Evolutionary conservation across 164 flowering plant genomes (phyloP), one percentile per base, ranked within the genome.

Genomic region (Piper longum): DNA sequence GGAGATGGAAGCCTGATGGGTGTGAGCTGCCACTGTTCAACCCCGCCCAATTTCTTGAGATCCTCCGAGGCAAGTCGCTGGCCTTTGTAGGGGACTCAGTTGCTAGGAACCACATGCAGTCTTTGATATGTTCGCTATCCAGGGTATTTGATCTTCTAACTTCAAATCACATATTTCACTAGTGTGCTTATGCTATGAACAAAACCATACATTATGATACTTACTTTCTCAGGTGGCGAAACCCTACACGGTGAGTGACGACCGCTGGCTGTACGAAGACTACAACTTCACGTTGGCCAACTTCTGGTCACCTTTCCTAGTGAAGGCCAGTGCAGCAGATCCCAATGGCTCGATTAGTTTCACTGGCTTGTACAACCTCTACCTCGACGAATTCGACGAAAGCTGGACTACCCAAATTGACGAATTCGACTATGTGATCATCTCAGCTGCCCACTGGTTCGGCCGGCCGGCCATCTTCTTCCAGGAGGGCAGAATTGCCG

Each of bases 81-180:
- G 91, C 85, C 2, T 85, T 88, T 72, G 85, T 88, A 7, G 91
- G 96, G 1, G 96, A 88, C 60, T 88, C 96, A 51, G 84, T 88
- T 6, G 84, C 67, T 0, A 80, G 96, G 61, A 88, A 88, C 75
- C 96, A 88, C 62, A 83, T 85, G 86, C 88, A 85, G 76, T 88
- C 96, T 41, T 67, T 88, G 73, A 77, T 88, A 0, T 88, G 96
- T 72, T 83, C 85, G 45, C 73, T 88, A 14, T 88, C 91, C 36
- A 71, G 86, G 80, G 95, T 88, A 80, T 12, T 68, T 36, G 18
- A 17, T 54, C 17, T 42, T 12, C 26, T 57, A 6, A n/a, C 39
- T 2, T 26, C 36, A 26, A 26, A 26, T 26, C 36, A 26, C 36
- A 26, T 2, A 26, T 26, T 26, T 26, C 36, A 26, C 36, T 26